Evolutionary conservation across 352 stramenopile species (phyloP).

Genomic region (Lagenidium giganteum): DNA sequence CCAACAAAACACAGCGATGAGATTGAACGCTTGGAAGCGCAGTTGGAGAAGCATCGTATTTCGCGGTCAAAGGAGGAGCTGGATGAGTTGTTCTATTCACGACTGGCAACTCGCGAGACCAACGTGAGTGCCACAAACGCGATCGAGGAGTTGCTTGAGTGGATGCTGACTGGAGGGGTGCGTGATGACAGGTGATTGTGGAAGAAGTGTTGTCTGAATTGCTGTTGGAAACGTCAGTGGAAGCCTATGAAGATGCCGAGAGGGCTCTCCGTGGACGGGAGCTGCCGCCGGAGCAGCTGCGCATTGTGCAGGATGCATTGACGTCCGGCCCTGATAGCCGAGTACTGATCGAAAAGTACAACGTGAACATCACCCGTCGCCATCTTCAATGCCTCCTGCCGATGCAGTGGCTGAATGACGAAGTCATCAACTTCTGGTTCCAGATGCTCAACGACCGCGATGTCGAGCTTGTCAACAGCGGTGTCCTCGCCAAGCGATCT

Average conservation of each 20-base stretch:
- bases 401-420: constrained; percentile 60
- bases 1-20: too few species aligned
- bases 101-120: constrained; percentile 4
- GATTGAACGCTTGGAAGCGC: too few species aligned
- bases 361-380: constrained; percentile 57
- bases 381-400: constrained; percentile 57
- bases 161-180: background rate
- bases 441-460: constrained; percentile 63
- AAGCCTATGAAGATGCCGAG: constrained; percentile 42
- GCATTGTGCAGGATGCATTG: constrained; percentile 43
- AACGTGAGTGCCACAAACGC: too few species aligned
- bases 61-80: constrained; percentile 7
- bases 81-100: constrained; percentile 9
- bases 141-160: background rate
- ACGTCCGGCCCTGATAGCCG: constrained; percentile 36
- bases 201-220: constrained; percentile 45
- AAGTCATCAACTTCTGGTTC: constrained; percentile 82
- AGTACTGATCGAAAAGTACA: constrained; percentile 69
- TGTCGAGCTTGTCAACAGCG: constrained; percentile 33
- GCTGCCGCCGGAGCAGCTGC: constrained; percentile 41
- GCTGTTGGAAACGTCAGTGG: constrained; percentile 35
- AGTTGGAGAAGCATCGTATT: constrained; percentile 8
- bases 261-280: constrained; percentile 29
- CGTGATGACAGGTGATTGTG: constrained; percentile 30
- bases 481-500: constrained; percentile 32